Base-by-base conservation (phyloP, 345 rosid genomes). In the Moricandia moricandioides region DNA sequence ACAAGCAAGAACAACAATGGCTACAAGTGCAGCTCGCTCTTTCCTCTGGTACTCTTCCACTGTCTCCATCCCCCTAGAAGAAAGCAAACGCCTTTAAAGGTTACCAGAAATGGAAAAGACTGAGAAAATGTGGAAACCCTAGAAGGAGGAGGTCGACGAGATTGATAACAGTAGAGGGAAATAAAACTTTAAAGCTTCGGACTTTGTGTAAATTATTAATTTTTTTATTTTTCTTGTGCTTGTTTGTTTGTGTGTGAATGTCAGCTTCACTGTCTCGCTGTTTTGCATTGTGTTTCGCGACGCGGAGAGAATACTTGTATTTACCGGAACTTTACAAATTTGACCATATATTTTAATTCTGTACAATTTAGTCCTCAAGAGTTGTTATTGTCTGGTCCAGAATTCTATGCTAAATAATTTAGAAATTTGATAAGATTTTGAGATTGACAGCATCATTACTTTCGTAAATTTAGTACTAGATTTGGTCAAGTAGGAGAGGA, bases 1-100 rank as follows among this genome's bases (percentile, higher is more conserved):
- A 14, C 97, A 88, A 69, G 97, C 90, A n/a, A 88, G 82, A 62
- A 91, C 93, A 47, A 94, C 90, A 69, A 94, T 88, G 68, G 77
- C 85, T 49, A 86, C 91, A 51, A 91, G 83, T 7, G 88, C 95
- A 12, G 69, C 62, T 43, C 91, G 90, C 73, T 87, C 89, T 81
- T 82, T 83, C 81, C 79, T 90, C 65, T 81, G 79, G 68, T 85
- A 86, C 8, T 73, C 83, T 58, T 81, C 82, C 18, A 75, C 85
- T 2, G 79, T 31, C 43, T 82, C 91, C 89, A 83, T 45, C 68
- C 1, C 34, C 55, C 3, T 5, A 1, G 1, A 4, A 4, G 3
- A n/a, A 21, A 47, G 10, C 17, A 24, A 7, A 26, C 26, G 55
- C 17, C 18, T 30, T 13, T 35, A 39, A 18, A 7, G 56, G 35